Evolutionary conservation across 2,329 filamentous ascomycete species (phyloP), one percentile per base, ranked within the genome.

Genomic region (Cladorrhinum sp.): DNA sequence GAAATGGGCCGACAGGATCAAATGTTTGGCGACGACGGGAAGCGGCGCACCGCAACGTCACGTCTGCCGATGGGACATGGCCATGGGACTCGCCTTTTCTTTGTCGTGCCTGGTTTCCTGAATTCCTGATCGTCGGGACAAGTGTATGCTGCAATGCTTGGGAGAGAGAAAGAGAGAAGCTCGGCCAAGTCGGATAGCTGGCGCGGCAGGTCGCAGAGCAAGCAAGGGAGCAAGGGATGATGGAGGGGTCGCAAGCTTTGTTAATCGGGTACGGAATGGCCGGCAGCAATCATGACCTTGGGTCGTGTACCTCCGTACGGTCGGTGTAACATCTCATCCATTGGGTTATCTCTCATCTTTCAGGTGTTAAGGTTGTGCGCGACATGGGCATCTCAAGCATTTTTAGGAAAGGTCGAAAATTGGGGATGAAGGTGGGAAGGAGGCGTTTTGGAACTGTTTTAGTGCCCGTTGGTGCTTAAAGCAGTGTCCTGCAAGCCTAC

Each of bases 391-490:
- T 30, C 16, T 14, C 2, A 12, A 26, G 30, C 24, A 49, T 54
- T 9, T 30, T 18, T 21, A 59, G 36, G 9, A 56, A 53, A 55
- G 65, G 65, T 63, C 68, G 66, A 65, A 61, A 63, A 58, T 23
- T 65, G 62, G 62, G 60, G 59, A 60, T 54, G 56, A 3, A 61
- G 64, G 56, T 42, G 56, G 49, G 58, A 58, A 58, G 64, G 55
- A 59, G 62, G 62, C 62, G 67, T 70, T 69, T 72, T 68, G 65
- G 63, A 66, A 58, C 64, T 71, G 73, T 74, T 76, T 75, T 74
- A 73, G 71, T 67, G 71, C 64, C 64, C 57, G 58, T 52, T 56
- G 64, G 62, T 68, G 67, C 62, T 71, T 73, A 69, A 74, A 73
- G 71, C 69, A 66, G 36, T 3, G 16, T 8, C 36, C 10, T 12